Base-by-base conservation (phyloP, 805 yeast genomes). In the Myxozyma melibiosi region DNA sequence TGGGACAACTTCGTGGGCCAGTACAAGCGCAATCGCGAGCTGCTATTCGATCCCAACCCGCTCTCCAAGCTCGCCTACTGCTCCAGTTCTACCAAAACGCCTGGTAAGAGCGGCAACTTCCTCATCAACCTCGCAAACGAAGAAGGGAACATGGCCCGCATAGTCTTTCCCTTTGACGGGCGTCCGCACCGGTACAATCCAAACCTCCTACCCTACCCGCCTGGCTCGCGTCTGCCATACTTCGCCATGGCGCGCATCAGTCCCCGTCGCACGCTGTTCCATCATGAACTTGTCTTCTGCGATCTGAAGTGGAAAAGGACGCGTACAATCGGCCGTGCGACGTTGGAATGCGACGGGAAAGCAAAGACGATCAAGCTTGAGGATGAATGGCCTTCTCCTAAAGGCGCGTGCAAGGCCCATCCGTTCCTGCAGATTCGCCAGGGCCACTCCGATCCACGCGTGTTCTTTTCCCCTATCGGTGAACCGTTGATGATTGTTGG, bases 401-500 rank as follows among this genome's bases (percentile, higher is more conserved):
- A 41, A 13, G 58, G 50, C 6, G 20, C 18, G 8, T 56, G 61
- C 46, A n/a, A 3, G 4, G 8, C 20, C 7, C 16, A 27, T 18
- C 43, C 53, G 22, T 47, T 24, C 28, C 20, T 57, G 46, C 3
- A 40, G 11, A 9, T 49, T 35, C 16, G 13, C 14, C 55, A 34
- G 16, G 61, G 61, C 14, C 55, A 48, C 38, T 9, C 51, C 22
- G 63, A 58, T 24, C 63, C 63, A 4, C 53, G 63, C 18, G 49
- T 57, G 13, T 43, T 57, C 39, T 37, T 51, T 14, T 55, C 57
- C 24, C 62, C 60, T 14, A 35, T 16, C n/a, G 63, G 63, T 16
- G 63, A 58, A 34, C 63, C 63, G 20, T 38, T 58, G n/a, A 58
- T 58, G 63, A 43, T 51, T n/a, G 57, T 52, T 24, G 63, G 63